Evolutionary conservation across 164 flowering plant genomes (phyloP).

Genomic region (Euptelea pleiosperma): DNA sequence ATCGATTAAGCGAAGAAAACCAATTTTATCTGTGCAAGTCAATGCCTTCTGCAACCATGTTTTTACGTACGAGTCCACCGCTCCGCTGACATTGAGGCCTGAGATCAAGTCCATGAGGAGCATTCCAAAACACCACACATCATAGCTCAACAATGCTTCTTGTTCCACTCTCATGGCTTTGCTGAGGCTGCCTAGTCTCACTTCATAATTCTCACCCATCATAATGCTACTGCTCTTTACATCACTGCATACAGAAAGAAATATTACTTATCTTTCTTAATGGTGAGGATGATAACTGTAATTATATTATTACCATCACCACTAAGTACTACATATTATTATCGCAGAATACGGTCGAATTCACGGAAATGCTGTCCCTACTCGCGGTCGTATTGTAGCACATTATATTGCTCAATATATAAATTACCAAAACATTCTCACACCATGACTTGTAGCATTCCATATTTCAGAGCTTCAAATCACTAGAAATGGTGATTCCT

Average conservation of each 20-base stretch:
- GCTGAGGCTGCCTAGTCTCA: constrained; percentile 7
- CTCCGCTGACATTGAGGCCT: constrained; percentile 7
- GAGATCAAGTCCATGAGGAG: constrained; percentile 12
- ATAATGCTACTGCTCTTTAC: constrained; percentile 9
- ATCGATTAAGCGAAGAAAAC: constrained; percentile 3
- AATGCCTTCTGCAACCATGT: constrained; percentile 6
- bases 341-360: no score
- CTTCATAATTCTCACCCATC: constrained; percentile 4
- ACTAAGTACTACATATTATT: no score
- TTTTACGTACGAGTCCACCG: neutral
- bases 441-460: no score
- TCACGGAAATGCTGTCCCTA: no score
- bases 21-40: neutral
- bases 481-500: no score
- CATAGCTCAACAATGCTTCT: neutral
- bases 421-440: no score
- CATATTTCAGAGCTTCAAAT: no score
- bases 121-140: constrained; percentile 3
- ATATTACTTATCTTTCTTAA: no score
- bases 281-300: no score
- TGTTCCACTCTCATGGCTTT: constrained; percentile 3
- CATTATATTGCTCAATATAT: no score
- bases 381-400: no score
- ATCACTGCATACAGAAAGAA: neutral
- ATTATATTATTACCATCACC: no score